Percentiles rank a stretch among this genome's conserved stretches.
Evolutionary conservation across 2,329 filamentous ascomycete species (phyloP).

Genomic region (Sporothrix euskadiensis): DNA sequence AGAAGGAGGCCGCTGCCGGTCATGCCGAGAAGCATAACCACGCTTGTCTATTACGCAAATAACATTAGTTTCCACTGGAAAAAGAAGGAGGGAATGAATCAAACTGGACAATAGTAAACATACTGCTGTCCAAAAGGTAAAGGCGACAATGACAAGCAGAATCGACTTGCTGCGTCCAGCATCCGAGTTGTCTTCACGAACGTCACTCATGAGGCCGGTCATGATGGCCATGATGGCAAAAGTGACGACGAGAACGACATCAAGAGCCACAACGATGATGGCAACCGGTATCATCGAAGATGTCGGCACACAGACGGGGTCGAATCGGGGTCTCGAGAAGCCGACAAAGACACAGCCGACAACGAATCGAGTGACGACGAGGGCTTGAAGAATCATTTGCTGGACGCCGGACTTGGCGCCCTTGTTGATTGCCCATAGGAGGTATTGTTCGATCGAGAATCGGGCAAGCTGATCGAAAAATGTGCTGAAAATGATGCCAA

Average conservation of each 20-base stretch:
- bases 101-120: background rate
- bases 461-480: conserved; percentile 60
- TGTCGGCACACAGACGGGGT: conserved; percentile 53
- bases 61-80: conserved; percentile 27
- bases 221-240: conserved; percentile 48
- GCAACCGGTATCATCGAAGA: conserved; percentile 50
- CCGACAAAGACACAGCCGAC: conserved; percentile 57
- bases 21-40: conserved; percentile 53
- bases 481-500: conserved; percentile 53
- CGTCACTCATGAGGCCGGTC: conserved; percentile 40
- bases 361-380: conserved; percentile 52
- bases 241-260: conserved; percentile 48
- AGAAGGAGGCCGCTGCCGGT: conserved; percentile 45
- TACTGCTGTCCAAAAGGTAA: conserved; percentile 57
- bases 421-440: conserved; percentile 54
- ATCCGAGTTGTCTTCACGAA: conserved; percentile 36
- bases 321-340: conserved; percentile 55
- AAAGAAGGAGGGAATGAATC: background rate
- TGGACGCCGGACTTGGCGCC: conserved; percentile 38
- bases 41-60: conserved; percentile 48
- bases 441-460: conserved; percentile 54
- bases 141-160: conserved; percentile 45
- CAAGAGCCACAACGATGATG: conserved; percentile 47
- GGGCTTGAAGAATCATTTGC: conserved; percentile 48
- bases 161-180: conserved; percentile 45